Percentiles rank a stretch among this genome's conserved stretches.
phyloP scores from a whole-genome alignment of 108 stramenopile species.

The Fragilariopsis cylindrus region DNA sequence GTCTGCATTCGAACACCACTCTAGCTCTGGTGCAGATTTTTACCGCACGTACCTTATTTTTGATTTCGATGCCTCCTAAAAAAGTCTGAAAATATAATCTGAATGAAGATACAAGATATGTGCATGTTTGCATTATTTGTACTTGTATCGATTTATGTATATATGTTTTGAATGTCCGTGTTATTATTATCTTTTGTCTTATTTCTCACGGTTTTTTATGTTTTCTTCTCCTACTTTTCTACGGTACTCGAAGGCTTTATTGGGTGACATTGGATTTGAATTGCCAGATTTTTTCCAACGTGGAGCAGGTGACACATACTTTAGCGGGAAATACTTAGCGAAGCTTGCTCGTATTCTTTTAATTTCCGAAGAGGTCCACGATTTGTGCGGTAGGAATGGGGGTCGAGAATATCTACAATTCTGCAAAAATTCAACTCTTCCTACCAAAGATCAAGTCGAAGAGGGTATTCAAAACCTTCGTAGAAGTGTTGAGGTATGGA shows the following conservation, averaged over 20 bases:
- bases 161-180: no score
- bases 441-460: conserved; percentile 46
- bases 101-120: no score
- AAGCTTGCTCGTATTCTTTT: conserved; percentile 86
- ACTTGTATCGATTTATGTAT: no score
- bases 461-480: conserved; percentile 55
- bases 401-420: conserved; percentile 36
- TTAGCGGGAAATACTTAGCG: conserved; percentile 92
- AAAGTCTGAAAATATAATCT: no score
- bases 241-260: conserved; percentile 29
- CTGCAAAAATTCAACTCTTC: conserved; percentile 52
- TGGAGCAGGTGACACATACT: conserved; percentile 96
- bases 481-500: conserved; percentile 81
- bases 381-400: conserved; percentile 43
- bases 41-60: no score
- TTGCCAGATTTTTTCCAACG: conserved; percentile 73
- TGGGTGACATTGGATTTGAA: conserved; percentile 55
- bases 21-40: no score
- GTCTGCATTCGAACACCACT: no score
- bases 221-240: no score
- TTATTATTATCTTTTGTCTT: no score
- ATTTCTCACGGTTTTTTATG: no score
- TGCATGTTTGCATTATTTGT: no score
- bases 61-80: no score
- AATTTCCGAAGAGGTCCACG: conserved; percentile 75